These are phyloP conservation scores for Niebla homalea DNA, from an alignment of 495 filamentous ascomycete genomes.

Conservation along the genomic window DNA sequence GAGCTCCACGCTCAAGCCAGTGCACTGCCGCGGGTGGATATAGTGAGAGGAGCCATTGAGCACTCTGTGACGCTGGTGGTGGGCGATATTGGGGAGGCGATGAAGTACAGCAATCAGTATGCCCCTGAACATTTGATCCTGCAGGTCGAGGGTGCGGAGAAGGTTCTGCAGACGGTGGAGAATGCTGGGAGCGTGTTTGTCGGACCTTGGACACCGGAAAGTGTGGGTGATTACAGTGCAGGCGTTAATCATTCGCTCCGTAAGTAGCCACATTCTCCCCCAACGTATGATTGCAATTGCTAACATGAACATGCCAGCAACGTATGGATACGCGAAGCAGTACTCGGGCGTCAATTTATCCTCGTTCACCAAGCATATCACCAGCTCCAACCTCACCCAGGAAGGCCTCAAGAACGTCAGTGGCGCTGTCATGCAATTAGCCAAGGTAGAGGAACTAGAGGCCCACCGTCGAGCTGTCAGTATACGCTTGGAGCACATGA, in stretches of 20 bases:
- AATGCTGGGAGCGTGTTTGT: constrained; percentile 95
- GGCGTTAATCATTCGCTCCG: constrained; percentile 94
- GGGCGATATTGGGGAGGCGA: constrained; percentile 64
- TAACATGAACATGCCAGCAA: constrained; percentile 42
- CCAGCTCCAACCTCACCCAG: constrained; percentile 73
- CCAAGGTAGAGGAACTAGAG: constrained; percentile 87
- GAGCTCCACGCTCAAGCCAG: constrained; percentile 85
- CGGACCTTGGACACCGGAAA: constrained; percentile 91
- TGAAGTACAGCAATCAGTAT: constrained; percentile 80
- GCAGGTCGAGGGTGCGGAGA: constrained; percentile 62
- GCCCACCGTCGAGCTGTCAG: constrained; percentile 86
- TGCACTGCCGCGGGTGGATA: constrained; percentile 76
- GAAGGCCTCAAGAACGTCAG: constrained; percentile 76
- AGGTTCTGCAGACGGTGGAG: constrained; percentile 62
- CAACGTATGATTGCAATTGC: background rate
- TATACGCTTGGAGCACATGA: constrained; percentile 63
- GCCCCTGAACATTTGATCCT: constrained; percentile 97
- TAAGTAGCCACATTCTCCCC: constrained; percentile 42
- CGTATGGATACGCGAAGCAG: constrained; percentile 94
- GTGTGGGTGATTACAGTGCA: constrained; percentile 92
- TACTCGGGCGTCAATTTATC: constrained; percentile 95
- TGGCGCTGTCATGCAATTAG: constrained; percentile 81
- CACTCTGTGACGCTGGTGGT: constrained; percentile 87
- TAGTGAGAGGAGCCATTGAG: constrained; percentile 78
- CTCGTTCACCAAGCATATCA: constrained; percentile 94